A percentile compares a stretch with the other conserved stretches of the same genome.
These are phyloP conservation scores for Trichophyton verrucosum DNA, from an alignment of 2,329 filamentous ascomycete species.

Conservation along the genomic window DNA sequence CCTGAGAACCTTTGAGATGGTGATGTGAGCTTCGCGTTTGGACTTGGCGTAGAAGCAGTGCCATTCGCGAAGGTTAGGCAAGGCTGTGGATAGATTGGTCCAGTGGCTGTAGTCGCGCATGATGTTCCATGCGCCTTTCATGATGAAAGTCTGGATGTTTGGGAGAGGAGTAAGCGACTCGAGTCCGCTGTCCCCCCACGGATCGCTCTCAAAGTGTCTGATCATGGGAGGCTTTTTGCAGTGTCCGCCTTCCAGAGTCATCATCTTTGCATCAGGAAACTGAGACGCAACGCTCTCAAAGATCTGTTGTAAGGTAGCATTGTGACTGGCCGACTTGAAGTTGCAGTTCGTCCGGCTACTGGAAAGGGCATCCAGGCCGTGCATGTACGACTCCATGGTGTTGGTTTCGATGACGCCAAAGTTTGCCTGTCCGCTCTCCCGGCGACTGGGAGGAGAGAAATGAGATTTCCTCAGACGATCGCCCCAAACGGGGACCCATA, in stretches of 20 bases:
- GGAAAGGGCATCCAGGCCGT: constrained; percentile 20
- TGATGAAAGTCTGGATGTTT: constrained; percentile 54
- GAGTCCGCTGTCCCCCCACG: constrained; percentile 24
- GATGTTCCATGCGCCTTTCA: constrained; percentile 66
- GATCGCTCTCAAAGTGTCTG: constrained; percentile 38
- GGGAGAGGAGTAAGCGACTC: constrained; percentile 33
- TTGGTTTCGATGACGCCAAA: constrained; percentile 17
- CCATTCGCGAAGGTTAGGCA: constrained; percentile 52
- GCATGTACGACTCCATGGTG: constrained; percentile 16
- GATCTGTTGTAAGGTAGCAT: constrained; percentile 57
- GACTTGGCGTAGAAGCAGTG: constrained; percentile 51
- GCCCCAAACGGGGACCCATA: constrained; percentile 63
- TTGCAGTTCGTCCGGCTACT: constrained; percentile 20
- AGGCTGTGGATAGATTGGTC: constrained; percentile 45
- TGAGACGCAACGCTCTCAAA: constrained; percentile 50
- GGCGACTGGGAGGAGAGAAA: constrained; percentile 24
- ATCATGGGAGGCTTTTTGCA: constrained; percentile 63
- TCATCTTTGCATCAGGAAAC: constrained; percentile 50
- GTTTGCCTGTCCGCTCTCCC: constrained; percentile 11
- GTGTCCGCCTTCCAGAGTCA: constrained; percentile 66
- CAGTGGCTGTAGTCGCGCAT: constrained; percentile 55
- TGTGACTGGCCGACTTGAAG: constrained; percentile 38
- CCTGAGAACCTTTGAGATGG: constrained; percentile 52
- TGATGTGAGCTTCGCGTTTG: constrained; percentile 61
- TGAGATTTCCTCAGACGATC: constrained; percentile 41